These are phyloP conservation scores for Schizonepeta tenuifolia DNA, from an alignment of 257 asterid species.

Conservation along the genomic window DNA sequence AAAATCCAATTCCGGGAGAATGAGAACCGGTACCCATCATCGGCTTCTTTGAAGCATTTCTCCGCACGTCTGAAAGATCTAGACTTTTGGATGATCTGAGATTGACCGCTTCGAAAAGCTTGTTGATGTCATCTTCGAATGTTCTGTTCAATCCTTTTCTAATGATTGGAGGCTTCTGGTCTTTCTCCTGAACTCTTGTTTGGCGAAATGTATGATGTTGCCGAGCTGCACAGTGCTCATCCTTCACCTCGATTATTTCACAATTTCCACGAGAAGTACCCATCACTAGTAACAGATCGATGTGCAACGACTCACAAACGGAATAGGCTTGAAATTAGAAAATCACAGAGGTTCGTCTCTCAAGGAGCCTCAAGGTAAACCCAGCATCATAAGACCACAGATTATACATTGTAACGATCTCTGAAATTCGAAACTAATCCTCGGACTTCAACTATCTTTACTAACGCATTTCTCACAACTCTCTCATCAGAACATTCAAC, in stretches of 20 bases:
- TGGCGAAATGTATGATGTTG: slow-evolving; percentile 30
- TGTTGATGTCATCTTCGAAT: slow-evolving; percentile 55
- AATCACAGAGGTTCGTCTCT: slow-evolving; percentile 2
- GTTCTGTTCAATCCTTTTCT: slow-evolving; percentile 38
- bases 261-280: slow-evolving; percentile 59
- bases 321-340: slow-evolving; percentile 11
- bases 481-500: slow-evolving; percentile 6
- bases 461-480: not conserved
- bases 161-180: slow-evolving; percentile 44
- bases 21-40: slow-evolving; percentile 60
- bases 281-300: slow-evolving; percentile 41
- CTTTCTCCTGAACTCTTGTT: slow-evolving; percentile 32
- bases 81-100: slow-evolving; percentile 53
- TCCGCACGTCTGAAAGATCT: slow-evolving; percentile 43
- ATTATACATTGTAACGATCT: not conserved
- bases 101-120: slow-evolving; percentile 55
- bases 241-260: slow-evolving; percentile 73
- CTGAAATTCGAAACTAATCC: slow-evolving; percentile 4
- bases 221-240: slow-evolving; percentile 35
- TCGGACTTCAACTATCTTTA: not conserved
- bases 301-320: not conserved
- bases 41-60: slow-evolving; percentile 72
- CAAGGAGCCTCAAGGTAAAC: slow-evolving; percentile 21
- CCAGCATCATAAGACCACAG: slow-evolving; percentile 1
- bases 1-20: slow-evolving; percentile 86